Evolutionary conservation across 495 filamentous ascomycete species (phyloP).

Genomic region (Hypomontagnella submonticulosa): DNA sequence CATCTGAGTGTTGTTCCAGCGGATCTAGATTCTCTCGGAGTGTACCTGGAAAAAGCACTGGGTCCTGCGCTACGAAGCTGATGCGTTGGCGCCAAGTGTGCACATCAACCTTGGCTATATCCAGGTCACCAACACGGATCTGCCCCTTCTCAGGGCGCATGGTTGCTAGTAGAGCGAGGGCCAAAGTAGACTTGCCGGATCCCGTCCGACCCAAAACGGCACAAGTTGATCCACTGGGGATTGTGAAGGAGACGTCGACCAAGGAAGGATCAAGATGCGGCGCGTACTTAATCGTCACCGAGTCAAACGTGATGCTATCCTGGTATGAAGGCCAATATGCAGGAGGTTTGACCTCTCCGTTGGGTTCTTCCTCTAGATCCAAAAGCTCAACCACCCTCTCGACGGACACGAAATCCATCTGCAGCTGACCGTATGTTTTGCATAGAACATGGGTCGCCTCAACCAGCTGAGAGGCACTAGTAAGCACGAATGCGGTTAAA

Average conservation of each 20-base stretch:
- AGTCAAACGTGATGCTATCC: conserved; percentile 77
- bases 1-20: conserved; percentile 55
- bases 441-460: conserved; percentile 76
- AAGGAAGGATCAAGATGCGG: conserved; percentile 77
- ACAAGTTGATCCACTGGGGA: conserved; percentile 78
- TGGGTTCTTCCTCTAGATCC: conserved; percentile 76
- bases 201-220: conserved; percentile 72
- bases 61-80: conserved; percentile 71
- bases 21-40: conserved; percentile 68
- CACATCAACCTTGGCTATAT: conserved; percentile 63
- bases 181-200: conserved; percentile 71
- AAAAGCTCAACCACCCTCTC: conserved; percentile 83
- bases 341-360: conserved; percentile 72
- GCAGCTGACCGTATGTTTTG: conserved; percentile 78
- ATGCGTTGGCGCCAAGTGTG: conserved; percentile 65
- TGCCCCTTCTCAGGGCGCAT: conserved; percentile 58
- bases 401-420: conserved; percentile 91
- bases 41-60: conserved; percentile 67
- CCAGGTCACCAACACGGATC: conserved; percentile 65
- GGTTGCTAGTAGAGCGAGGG: conserved; percentile 65
- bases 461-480: conserved; percentile 71
- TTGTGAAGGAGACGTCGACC: conserved; percentile 69
- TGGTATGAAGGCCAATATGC: conserved; percentile 77
- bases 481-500: conserved; percentile 78
- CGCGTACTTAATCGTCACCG: conserved; percentile 81